Evolutionary conservation across 208 protist species (phyloP).

Genomic region (Leptomonas seymouri): DNA sequence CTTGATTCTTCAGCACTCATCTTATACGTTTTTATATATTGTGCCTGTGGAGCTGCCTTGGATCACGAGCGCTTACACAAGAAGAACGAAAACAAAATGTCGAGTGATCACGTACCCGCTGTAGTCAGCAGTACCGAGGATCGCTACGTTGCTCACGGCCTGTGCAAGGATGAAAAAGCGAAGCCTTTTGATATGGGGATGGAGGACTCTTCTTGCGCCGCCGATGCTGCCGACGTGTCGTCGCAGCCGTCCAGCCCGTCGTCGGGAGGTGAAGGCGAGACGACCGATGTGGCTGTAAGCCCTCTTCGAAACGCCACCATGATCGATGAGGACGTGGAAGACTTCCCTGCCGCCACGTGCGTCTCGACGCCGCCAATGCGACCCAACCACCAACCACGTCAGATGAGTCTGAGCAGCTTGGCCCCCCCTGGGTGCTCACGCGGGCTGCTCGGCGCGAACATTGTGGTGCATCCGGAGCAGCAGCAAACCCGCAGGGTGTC

Average conservation of each 20-base stretch:
- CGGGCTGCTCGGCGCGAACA: not conserved
- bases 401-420: slow-evolving; percentile 6
- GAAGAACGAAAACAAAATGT: slow-evolving; percentile 2
- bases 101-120: not conserved
- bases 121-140: not conserved
- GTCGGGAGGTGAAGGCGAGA: slow-evolving; percentile 11
- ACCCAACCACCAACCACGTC: not conserved
- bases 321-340: slow-evolving; percentile 10
- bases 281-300: slow-evolving; percentile 7
- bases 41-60: not conserved
- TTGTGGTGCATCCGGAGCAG: not conserved
- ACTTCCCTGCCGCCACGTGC: not conserved
- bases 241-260: slow-evolving; percentile 17
- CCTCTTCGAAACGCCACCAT: not conserved
- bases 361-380: slow-evolving; percentile 1
- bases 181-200: slow-evolving; percentile 16
- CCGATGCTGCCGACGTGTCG: slow-evolving; percentile 7
- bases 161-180: slow-evolving; percentile 2
- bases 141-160: slow-evolving; percentile 1
- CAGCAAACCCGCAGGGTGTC: not conserved
- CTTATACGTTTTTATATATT: not conserved
- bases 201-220: slow-evolving; percentile 16
- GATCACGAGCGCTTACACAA: not conserved
- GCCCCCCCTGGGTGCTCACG: not conserved
- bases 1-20: no score